Evolutionary conservation across 176 grass and related monocot genomes (phyloP).

Genomic region (Poa pratensis): DNA sequence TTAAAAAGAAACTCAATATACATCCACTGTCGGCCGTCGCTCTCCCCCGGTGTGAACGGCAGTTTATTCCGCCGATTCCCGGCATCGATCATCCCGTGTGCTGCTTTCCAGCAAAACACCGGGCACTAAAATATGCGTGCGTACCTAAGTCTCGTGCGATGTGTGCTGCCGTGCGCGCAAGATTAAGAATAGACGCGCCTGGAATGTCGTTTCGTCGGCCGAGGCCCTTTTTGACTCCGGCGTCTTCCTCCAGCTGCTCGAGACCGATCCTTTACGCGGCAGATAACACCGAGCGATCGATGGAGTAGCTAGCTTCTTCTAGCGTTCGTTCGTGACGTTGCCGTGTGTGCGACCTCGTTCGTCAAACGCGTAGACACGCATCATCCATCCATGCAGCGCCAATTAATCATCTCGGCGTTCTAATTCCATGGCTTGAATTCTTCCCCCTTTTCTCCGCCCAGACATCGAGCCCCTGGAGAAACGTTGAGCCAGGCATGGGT

Average conservation of each 20-base stretch:
- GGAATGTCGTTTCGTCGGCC: conserved; percentile 46
- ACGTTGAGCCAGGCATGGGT: background rate
- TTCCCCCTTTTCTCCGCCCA: background rate
- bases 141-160: background rate
- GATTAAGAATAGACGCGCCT: conserved; percentile 14
- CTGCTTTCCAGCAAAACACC: conserved; percentile 49
- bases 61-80: conserved; percentile 41
- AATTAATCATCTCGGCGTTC: conserved; percentile 9
- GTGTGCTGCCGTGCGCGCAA: background rate
- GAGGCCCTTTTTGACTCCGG: conserved; percentile 40
- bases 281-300: background rate
- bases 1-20: too few relatives aligned
- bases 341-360: conserved; percentile 2
- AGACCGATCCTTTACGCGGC: conserved; percentile 4
- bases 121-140: conserved; percentile 3
- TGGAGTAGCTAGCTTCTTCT: background rate
- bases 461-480: background rate
- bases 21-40: background rate
- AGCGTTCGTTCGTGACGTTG: background rate
- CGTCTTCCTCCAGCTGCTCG: background rate
- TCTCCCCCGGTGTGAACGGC: conserved; percentile 45
- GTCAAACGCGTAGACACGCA: conserved; percentile 34
- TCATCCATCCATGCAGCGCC: background rate
- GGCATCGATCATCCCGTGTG: conserved; percentile 45
- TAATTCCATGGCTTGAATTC: background rate